Evolutionary conservation across 164 flowering plant species (phyloP).

Genomic region (Umbellularia californica): DNA sequence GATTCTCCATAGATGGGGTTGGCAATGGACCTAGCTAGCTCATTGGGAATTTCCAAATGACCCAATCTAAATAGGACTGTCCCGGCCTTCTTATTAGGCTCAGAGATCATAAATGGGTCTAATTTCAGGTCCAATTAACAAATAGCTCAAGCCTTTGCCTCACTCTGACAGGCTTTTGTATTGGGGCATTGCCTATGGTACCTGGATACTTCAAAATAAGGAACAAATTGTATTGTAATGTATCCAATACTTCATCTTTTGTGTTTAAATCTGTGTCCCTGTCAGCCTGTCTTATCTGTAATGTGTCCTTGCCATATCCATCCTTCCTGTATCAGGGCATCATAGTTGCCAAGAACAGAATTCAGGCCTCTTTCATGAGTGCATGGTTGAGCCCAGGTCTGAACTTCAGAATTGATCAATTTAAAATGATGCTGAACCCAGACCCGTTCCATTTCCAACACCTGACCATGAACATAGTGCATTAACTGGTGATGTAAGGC

Average conservation of each 20-base stretch:
- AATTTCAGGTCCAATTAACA: not conserved
- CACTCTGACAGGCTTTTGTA: not conserved
- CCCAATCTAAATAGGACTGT: not conserved
- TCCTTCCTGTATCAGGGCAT: too few relatives aligned
- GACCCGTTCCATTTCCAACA: not conserved
- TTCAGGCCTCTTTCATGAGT: not conserved
- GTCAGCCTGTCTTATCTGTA: too few relatives aligned
- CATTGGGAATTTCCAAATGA: not conserved
- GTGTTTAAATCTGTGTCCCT: too few relatives aligned
- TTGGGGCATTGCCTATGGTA: not conserved
- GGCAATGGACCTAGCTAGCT: not conserved
- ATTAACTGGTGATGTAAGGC: conserved; percentile 61
- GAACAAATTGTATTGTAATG: too few relatives aligned
- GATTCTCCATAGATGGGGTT: not conserved
- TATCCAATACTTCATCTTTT: too few relatives aligned
- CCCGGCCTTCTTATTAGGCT: not conserved
- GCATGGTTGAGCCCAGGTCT: not conserved
- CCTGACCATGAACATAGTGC: not conserved
- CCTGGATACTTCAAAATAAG: too few relatives aligned
- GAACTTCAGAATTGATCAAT: not conserved
- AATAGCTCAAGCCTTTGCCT: not conserved
- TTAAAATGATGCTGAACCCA: not conserved
- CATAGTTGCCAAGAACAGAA: not conserved
- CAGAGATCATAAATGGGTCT: not conserved
- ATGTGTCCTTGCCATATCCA: too few relatives aligned